Evolutionary conservation across 345 rosid genomes (phyloP), one percentile per base, ranked within the genome.

Genomic region (Moricandia moricandioides): DNA sequence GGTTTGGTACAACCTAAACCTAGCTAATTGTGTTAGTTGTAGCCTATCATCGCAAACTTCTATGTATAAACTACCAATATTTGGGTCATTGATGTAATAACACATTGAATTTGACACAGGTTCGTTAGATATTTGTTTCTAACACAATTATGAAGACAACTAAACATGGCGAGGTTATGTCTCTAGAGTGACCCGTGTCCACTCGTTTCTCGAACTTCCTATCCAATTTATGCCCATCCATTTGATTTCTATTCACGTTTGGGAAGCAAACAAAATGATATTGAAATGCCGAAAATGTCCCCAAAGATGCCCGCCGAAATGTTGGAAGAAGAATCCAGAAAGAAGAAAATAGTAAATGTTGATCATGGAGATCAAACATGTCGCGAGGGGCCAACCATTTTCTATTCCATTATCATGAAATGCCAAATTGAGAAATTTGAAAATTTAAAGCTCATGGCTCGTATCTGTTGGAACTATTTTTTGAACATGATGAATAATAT

Each of bases 201-300:
- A 75, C 10, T 67, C 67, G 67, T 59, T 59, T 67, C 61, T 12
- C 29, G 67, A 58, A 33, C 40, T 67, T 67, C 31, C 21, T 74
- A 74, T 74, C 67, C 72, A 24, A 12, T 33, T 58, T n/a, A 66
- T 67, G 59, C 52, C 17, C 39, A 62, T 34, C 52, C 62, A 52
- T 62, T 17, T 66, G 14, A 3, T 43, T 57, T 17, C 67, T 74
- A 26, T 59, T 75, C 78, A 75, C 67, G 67, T 75, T 67, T 60
- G 17, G 60, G 34, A 34, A 47, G 39, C 67, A 59, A 59, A 67
- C 78, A 75, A 67, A 57, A 27, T 49, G 30, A 18, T n/a, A 7
- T 9, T 0, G 0, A 6, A 45, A 45, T 74, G 54, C 29, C 78
- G 24, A 59, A 59, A 59, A 7, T 49, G 12, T 21, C 67, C 68